Evolutionary conservation across 164 flowering plant genomes (phyloP).

Genomic region (Malania oleifera): DNA sequence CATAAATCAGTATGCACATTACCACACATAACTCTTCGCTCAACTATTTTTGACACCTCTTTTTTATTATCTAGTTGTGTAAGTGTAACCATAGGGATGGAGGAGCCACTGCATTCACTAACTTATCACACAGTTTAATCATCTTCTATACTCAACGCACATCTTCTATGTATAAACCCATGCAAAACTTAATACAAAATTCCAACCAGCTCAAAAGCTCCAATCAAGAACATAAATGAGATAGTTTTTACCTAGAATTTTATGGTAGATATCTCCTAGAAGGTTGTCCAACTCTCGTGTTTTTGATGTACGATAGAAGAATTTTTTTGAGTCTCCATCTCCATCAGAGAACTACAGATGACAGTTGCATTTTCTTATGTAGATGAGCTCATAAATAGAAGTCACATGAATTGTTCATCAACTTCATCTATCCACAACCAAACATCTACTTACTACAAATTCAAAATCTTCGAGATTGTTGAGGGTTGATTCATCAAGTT

Average conservation of each 20-base stretch:
- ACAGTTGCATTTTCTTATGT: conserved; percentile 1
- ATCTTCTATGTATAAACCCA: too few relatives aligned
- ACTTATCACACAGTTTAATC: too few relatives aligned
- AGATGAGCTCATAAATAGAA: conserved; percentile 1
- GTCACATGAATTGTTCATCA: background rate
- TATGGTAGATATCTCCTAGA: conserved; percentile 92
- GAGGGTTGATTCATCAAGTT: conserved; percentile 50
- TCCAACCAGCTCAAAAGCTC: background rate
- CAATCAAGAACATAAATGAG: background rate
- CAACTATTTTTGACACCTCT: too few relatives aligned
- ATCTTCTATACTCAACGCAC: too few relatives aligned
- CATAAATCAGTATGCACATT: background rate
- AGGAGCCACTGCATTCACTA: too few relatives aligned
- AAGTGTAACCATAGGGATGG: too few relatives aligned
- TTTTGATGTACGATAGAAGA: conserved; percentile 77
- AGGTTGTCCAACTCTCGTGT: conserved; percentile 84
- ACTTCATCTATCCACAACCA: background rate
- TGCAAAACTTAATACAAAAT: too few relatives aligned
- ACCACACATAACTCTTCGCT: too few relatives aligned
- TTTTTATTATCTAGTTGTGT: too few relatives aligned
- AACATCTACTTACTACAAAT: conserved; percentile 61
- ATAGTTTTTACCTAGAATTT: conserved; percentile 59
- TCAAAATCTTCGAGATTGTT: conserved; percentile 65
- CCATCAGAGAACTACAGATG: conserved; percentile 65
- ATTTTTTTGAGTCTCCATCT: conserved; percentile 58